A percentile compares a stretch with the other conserved stretches of the same genome.
phyloP scores from a whole-genome alignment of 1,284 basidiomycete species.

The Chalciporus piperatoides region DNA sequence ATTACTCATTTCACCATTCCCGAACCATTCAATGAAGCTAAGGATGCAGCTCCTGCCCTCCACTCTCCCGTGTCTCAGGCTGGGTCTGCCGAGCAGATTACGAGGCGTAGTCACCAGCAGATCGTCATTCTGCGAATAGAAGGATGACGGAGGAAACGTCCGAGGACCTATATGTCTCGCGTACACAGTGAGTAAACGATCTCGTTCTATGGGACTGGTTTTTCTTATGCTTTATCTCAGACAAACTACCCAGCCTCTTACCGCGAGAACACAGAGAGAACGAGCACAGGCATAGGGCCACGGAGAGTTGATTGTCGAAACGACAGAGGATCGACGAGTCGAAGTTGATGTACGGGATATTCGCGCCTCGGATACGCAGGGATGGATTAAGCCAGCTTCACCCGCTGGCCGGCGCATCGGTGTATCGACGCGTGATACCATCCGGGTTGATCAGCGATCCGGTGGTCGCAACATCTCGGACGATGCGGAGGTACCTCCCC shows the following conservation, averaged over 20 bases:
- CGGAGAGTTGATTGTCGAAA: neutral
- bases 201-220: neutral
- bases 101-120: constrained; percentile 1
- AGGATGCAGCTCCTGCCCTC: neutral
- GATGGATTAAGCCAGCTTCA: neutral
- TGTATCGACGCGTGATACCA: neutral
- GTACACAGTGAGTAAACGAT: constrained; percentile 11
- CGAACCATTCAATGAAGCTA: constrained; percentile 10
- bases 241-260: neutral
- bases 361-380: neutral
- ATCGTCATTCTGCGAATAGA: neutral
- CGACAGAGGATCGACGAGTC: neutral
- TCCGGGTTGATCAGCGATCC: neutral
- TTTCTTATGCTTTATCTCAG: constrained; percentile 9
- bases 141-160: neutral
- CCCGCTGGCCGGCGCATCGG: neutral
- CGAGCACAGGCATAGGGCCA: too few relatives aligned
- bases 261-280: neutral
- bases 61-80: neutral
- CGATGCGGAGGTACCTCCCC: neutral
- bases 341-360: neutral
- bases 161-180: neutral
- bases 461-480: neutral
- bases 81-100: neutral
- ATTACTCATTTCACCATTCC: constrained; percentile 18